A percentile compares a stretch with the other conserved stretches of the same genome.
Evolutionary conservation across 2,329 filamentous ascomycete genomes (phyloP).

Genomic region (Trichoderma semiorbis): DNA sequence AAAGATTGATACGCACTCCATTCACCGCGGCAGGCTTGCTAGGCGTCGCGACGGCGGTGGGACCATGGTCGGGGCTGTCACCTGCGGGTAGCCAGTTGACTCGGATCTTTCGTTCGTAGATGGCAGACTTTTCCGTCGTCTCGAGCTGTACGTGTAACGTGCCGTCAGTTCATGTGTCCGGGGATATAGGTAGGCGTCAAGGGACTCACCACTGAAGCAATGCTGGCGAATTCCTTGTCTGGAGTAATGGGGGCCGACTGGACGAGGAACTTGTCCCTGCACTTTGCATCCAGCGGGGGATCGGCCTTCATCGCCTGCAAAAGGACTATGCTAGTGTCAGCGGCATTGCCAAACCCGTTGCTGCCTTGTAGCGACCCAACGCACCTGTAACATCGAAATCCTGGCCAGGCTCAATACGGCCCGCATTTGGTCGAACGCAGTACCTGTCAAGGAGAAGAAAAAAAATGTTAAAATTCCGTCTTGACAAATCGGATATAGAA

Average conservation of each 20-base stretch:
- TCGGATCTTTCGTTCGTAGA: slow-evolving; percentile 94
- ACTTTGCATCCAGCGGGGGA: slow-evolving; percentile 79
- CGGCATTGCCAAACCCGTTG: slow-evolving; percentile 16
- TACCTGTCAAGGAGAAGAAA: slow-evolving; percentile 59
- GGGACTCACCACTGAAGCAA: slow-evolving; percentile 70
- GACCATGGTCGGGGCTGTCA: slow-evolving; percentile 34
- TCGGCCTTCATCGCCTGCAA: slow-evolving; percentile 98
- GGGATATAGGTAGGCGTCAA: background rate
- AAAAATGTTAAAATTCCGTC: background rate
- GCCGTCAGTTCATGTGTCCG: background rate
- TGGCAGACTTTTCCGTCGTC: slow-evolving; percentile 70
- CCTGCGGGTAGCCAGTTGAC: slow-evolving; percentile 76
- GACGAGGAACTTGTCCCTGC: slow-evolving; percentile 96
- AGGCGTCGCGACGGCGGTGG: slow-evolving; percentile 36
- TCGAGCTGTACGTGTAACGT: slow-evolving; percentile 60
- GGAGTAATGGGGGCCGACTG: slow-evolving; percentile 82
- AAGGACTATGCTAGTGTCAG: slow-evolving; percentile 59
- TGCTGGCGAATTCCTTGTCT: slow-evolving; percentile 79
- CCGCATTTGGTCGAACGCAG: slow-evolving; percentile 95
- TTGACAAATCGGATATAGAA: background rate
- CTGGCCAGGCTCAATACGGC: slow-evolving; percentile 85
- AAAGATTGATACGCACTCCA: slow-evolving; percentile 35
- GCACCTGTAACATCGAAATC: slow-evolving; percentile 90
- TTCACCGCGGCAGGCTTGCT: slow-evolving; percentile 39
- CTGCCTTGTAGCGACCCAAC: slow-evolving; percentile 24